These are phyloP conservation scores for Globisporangium orthogonon DNA, from an alignment of 352 stramenopile species.

Conservation along the genomic window DNA sequence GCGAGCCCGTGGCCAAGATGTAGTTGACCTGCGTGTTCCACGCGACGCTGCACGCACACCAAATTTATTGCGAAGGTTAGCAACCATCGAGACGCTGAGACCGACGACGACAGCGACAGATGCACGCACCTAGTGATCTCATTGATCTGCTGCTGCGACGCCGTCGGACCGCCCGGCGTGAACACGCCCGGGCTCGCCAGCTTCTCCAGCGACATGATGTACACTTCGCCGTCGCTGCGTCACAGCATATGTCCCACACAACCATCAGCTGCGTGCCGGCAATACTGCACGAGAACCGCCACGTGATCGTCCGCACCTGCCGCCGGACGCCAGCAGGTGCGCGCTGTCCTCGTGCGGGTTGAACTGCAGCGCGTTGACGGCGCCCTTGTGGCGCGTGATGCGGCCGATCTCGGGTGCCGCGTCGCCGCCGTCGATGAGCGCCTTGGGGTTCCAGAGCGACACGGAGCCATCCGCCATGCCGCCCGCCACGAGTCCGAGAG, in stretches of 20 bases:
- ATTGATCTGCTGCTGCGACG: slow-evolving; percentile 62
- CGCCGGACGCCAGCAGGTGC: slow-evolving; percentile 92
- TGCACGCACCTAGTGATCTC: slow-evolving; percentile 67
- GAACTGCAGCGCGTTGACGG: slow-evolving; percentile 93
- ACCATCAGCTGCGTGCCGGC: neutral
- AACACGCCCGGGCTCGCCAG: slow-evolving; percentile 87
- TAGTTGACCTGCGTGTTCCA: slow-evolving; percentile 99
- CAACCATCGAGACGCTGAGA: too few relatives aligned
- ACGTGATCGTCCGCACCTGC: slow-evolving; percentile 22
- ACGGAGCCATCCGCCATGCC: slow-evolving; percentile 97
- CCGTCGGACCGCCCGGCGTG: slow-evolving; percentile 68
- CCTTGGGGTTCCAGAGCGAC: slow-evolving; percentile 94
- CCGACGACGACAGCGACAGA: too few relatives aligned
- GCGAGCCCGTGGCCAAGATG: slow-evolving; percentile 93
- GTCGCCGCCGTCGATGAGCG: slow-evolving; percentile 66
- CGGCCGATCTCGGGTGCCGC: slow-evolving; percentile 63
- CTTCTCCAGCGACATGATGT: slow-evolving; percentile 92
- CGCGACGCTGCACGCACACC: slow-evolving; percentile 53
- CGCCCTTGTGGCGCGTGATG: slow-evolving; percentile 81
- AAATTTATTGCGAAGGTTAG: neutral
- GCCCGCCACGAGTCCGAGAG: slow-evolving; percentile 92
- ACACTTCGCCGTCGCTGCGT: slow-evolving; percentile 90
- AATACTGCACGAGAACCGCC: neutral
- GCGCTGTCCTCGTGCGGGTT: slow-evolving; percentile 92
- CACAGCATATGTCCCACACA: neutral